Evolutionary conservation across 179 eudicot genomes (phyloP).

Genomic region (Nepenthes alata): DNA sequence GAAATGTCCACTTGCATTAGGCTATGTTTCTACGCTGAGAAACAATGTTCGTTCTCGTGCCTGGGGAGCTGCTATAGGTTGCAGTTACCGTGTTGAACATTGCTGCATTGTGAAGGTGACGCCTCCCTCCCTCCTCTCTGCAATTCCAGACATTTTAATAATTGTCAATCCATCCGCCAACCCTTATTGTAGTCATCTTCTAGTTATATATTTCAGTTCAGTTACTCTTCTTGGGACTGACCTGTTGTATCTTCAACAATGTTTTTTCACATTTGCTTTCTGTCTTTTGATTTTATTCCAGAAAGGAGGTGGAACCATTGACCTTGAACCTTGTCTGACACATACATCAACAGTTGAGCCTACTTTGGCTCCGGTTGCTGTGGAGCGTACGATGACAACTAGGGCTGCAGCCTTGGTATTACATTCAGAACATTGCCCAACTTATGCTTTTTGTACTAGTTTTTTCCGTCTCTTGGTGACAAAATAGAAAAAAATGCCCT

Average conservation of each 20-base stretch:
- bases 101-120: constrained; percentile 89
- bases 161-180: too few relatives aligned
- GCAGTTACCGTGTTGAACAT: constrained; percentile 85
- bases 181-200: too few relatives aligned
- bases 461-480: not conserved
- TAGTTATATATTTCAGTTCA: not conserved
- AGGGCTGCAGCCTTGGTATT: constrained; percentile 98
- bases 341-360: constrained; percentile 93
- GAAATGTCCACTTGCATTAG: constrained; percentile 20
- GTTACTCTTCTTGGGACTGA: constrained; percentile 1
- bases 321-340: constrained; percentile 80
- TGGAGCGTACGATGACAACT: constrained; percentile 97
- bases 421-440: not conserved
- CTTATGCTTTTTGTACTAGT: not conserved
- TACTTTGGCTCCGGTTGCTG: constrained; percentile 94
- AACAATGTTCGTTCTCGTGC: constrained; percentile 99
- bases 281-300: constrained; percentile 17
- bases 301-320: constrained; percentile 91
- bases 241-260: not conserved
- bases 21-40: constrained; percentile 77
- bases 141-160: too few relatives aligned
- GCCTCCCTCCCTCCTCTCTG: not conserved
- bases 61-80: constrained; percentile 98
- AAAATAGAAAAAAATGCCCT: not conserved
- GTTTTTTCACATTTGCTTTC: not conserved